Base-by-base conservation (phyloP, 495 filamentous ascomycete genomes). In the Staphylotrichum longicolle region DNA sequence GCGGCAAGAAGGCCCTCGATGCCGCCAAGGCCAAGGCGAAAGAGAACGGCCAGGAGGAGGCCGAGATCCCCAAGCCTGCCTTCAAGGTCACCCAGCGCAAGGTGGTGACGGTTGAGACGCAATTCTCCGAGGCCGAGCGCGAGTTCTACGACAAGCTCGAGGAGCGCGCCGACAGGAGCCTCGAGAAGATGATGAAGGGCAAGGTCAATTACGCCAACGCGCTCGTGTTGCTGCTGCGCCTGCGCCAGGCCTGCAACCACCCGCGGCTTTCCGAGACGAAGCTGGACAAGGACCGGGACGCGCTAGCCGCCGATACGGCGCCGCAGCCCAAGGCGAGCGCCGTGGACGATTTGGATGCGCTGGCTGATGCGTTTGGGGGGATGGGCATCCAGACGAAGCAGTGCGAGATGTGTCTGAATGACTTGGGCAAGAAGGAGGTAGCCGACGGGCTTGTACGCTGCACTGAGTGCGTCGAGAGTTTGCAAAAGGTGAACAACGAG, bases 161-260 rank as follows among this genome's bases (percentile, higher is more conserved):
- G 65, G 75, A 83, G 63, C 88, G 94, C 32, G 92, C 94, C 8
- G 89, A 97, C 67, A 85, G 85, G 68, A 89, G 88, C 63, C 79
- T 98, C 53, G 86, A 94, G 61, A 84, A 87, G 69, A 94, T 96
- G 90, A 91, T 96, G 85, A 83, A 82, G 42, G 77, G 63, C 12
- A 7, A 14, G 8, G 67, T 80, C 40, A 77, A 70, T 56, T 88
- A 89, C 63, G 68, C 82, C 57, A 80, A 75, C 63, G 94, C 94
- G 20, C 85, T 98, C 66, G 90, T 96, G 11, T 74, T 98, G 62
- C 82, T 98, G 12, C 77, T 98, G 61, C 87, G 94, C 50, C 79
- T 98, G 60, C 83, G 93, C 54, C 93, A 98, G 73, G 88, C 91
- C 41, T 98, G 94, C 75, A 96, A 98, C 69, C 94, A 98, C 73